These are phyloP conservation scores for Salix suchowensis DNA, from an alignment of 345 rosid genomes.

Conservation along the genomic window DNA sequence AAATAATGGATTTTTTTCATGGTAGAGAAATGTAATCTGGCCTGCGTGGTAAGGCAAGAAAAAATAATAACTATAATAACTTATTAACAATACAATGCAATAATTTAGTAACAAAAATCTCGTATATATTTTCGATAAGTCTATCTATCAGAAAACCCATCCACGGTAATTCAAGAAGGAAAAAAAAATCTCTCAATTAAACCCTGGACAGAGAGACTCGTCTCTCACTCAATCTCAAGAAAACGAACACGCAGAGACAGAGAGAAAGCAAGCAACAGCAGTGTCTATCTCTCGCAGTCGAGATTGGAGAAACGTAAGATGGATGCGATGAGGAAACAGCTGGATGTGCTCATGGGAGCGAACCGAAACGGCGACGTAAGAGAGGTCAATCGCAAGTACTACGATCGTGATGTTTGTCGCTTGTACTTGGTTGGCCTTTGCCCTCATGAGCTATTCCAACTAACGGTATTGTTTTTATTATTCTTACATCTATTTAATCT, in stretches of 20 bases:
- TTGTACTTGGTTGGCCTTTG: slow-evolving; percentile 92
- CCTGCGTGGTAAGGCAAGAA: too few species aligned
- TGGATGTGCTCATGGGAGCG: slow-evolving; percentile 99
- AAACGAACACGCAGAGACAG: not conserved
- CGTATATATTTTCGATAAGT: too few species aligned
- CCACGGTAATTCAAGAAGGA: not conserved
- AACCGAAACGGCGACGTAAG: slow-evolving; percentile 95
- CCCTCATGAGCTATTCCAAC: slow-evolving; percentile 97
- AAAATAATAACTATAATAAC: too few species aligned
- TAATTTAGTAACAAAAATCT: too few species aligned
- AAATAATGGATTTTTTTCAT: too few species aligned
- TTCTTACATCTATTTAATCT: not conserved
- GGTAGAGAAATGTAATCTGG: too few species aligned
- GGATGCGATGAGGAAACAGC: slow-evolving; percentile 99
- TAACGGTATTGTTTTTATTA: slow-evolving; percentile 47
- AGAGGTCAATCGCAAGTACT: slow-evolving; percentile 95
- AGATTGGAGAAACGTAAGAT: slow-evolving; percentile 26
- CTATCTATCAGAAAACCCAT: not conserved
- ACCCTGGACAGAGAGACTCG: not conserved
- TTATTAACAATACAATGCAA: too few species aligned
- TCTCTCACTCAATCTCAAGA: not conserved
- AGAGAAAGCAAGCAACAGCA: not conserved
- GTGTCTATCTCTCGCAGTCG: not conserved
- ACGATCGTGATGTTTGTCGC: slow-evolving; percentile 99
- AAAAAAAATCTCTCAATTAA: not conserved